Evolutionary conservation across 2,329 filamentous ascomycete species (phyloP), one percentile per base, ranked within the genome.

Genomic region (Gaeumannomyces tritici): DNA sequence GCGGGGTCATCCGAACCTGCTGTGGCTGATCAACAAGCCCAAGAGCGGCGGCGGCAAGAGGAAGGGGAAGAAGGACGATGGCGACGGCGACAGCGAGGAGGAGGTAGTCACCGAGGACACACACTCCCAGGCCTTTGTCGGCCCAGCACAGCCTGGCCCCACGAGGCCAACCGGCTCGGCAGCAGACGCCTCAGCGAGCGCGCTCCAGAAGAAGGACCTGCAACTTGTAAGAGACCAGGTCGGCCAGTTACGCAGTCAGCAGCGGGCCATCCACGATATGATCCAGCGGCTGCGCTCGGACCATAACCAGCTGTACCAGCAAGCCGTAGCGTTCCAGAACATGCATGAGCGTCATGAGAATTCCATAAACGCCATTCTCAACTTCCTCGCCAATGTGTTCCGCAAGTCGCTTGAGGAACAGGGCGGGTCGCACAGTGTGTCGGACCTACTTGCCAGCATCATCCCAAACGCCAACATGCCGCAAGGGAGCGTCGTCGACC

Each of bases 331-430:
- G 63, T 97, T 97, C 72, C 93, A 98, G 74, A 89, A 86, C 64
- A 86, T 96, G 71, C 93, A 98, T 71, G 92, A 93, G 68, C 88
- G 95, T n/a, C 95, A 99, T 70, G 95, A 99, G 72, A 96, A 93
- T 72, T 97, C 93, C 0, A 98, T 99, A 75, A 98, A 97, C 71
- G 93, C 93, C n/a, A 98, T 99, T 65, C 82, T 99, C 55, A 96
- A 93, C 60, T 98, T 99, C 74, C 82, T 99, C 26, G 95, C 93
- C 57, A 98, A 96, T 15, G 93, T 99, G 55, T 99, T 98, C 76
- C 89, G 96, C 66, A 89, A 96, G 70, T 96, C 91, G 66, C 77
- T 99, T 60, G 93, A 97, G 72, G 91, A 93, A 47, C 89, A 93
- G 68, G 87, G 87, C 35, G 83, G 84, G 24, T 81, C 85, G 1